Conservation (phyloP, 306 rosid species). For the Prosopis cineraria region DNA sequence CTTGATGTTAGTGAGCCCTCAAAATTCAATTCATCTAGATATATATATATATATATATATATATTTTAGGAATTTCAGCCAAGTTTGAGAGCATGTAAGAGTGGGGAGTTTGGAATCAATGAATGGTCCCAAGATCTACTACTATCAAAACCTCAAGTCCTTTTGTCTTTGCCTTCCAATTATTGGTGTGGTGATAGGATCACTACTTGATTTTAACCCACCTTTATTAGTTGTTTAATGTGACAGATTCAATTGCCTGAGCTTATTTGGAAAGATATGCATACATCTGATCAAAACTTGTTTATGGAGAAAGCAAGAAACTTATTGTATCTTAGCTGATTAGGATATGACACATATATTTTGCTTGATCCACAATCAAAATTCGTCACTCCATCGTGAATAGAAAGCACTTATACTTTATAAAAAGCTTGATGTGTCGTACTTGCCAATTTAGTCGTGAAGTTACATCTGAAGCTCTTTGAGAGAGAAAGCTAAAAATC, state of each 20-base stretch:
- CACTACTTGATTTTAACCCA: conserved; percentile 26
- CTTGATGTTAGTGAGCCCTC: too few species aligned
- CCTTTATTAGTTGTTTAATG: conserved; percentile 22
- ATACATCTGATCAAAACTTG: background rate
- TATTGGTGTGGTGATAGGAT: conserved; percentile 45
- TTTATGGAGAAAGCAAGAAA: conserved; percentile 33
- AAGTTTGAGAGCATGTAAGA: conserved; percentile 23
- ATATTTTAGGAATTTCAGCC: too few species aligned
- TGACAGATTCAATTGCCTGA: conserved; percentile 27
- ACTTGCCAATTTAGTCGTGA: background rate
- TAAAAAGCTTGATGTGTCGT: too few species aligned
- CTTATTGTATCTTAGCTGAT: conserved; percentile 6
- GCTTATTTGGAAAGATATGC: conserved; percentile 31
- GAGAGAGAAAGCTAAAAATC: too few species aligned
- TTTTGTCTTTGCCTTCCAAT: conserved; percentile 21
- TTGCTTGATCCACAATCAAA: conserved; percentile 13
- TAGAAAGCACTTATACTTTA: background rate
- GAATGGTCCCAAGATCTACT: background rate
- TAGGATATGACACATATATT: conserved; percentile 23
- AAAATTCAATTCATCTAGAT: too few species aligned
- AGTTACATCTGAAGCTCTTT: background rate
- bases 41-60: too few species aligned
- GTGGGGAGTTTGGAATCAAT: background rate
- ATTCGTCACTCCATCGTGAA: background rate
- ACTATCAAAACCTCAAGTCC: background rate